Base-by-base conservation (phyloP, 1,284 basidiomycete species). In the Trametes sp. region DNA sequence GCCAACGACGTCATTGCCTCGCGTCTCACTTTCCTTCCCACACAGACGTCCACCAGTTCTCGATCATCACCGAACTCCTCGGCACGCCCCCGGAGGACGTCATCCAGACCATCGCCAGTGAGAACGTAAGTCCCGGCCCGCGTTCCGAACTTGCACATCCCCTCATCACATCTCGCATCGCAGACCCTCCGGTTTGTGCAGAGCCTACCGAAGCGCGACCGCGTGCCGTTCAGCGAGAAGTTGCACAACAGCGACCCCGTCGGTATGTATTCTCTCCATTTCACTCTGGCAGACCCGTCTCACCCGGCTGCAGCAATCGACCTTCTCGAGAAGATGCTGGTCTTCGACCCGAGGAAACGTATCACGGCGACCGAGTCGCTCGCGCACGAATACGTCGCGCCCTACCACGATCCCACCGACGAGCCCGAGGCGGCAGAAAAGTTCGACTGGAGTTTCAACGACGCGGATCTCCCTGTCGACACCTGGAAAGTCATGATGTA, bases 401-500 rank as follows among this genome's bases (percentile, higher is more conserved):
- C 97, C 10, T 99, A 99, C 77, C 98, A 99, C 76, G 98, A 99
- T 80, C 96, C 97, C 9, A 96, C 95, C 9, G 97, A 99, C 75
- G 98, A 99, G 78, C 97, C 98, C 6, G 90, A 93, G 46, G 95
- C 97, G 9, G 87, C 86, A 36, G 96, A 98, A 77, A 92, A 94
- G 73, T 99, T 99, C 73, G 97, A 99, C 78, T 99, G 97, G 97
- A 94, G 90, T 73, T 99, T 99, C 87, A 99, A 99, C 79, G 97
- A 99, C 71, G 98, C 98, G n/a, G 97, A 99, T 76, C 83, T 99
- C 49, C 98, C 98, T 0, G 94, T 99, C 28, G 97, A 99, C 76
- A 98, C 95, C 4, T 99, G 97, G 97, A 98, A 98, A 81, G 97
- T 98, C 72, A 96, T 96, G 94, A 96, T 96, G 94, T 96, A 96